Base-by-base conservation (phyloP, 1,139 yeast species). In the Spencermartinsiella ligniputridi region DNA sequence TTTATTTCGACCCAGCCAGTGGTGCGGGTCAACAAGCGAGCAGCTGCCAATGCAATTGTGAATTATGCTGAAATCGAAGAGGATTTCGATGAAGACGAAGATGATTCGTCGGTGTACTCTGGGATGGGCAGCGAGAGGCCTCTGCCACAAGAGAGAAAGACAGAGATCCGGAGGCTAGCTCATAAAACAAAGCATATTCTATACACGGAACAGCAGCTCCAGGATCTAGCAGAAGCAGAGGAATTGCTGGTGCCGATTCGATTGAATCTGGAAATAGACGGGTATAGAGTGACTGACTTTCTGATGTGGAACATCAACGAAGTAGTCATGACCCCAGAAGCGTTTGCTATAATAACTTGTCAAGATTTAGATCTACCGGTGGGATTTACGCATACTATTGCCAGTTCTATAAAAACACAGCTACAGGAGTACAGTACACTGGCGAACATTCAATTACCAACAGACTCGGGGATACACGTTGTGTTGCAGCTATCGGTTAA, bases 221-320 rank as follows among this genome's bases (percentile, higher is more conserved):
- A 44, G 51, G 65, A 55, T 44, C 64, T 63, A 46, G 71, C 64
- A 8, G 68, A 66, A 18, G 51, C 56, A 17, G 67, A 64, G 15
- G 70, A 65, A 47, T 66, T 76, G 2, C 68, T 89, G 40, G 79
- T 92, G 19, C 98, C 99, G 1, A 81, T 92, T 25, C 78, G 88
- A 51, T 67, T 94, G 33, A 79, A 79, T 46, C 64, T 90, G 32
- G 96, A 88, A 51, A 78, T 81, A 51, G 82, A 83, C 46, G 76
- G 77, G 29, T 66, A 56, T 49, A 57, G 85, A 47, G 72, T 90
- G 21, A 81, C 79, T 17, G 99, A 92, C 59, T 80, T 81, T 50
- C 81, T 94, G 57, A 75, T 90, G 76, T 92, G 98, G 98, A 89
- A 92, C 60, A 59, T 86, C 38, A 81, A 83, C 57, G 97, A 92